Conservation (phyloP, 2,329 filamentous ascomycete species). For the Stylonectria norvegica region DNA sequence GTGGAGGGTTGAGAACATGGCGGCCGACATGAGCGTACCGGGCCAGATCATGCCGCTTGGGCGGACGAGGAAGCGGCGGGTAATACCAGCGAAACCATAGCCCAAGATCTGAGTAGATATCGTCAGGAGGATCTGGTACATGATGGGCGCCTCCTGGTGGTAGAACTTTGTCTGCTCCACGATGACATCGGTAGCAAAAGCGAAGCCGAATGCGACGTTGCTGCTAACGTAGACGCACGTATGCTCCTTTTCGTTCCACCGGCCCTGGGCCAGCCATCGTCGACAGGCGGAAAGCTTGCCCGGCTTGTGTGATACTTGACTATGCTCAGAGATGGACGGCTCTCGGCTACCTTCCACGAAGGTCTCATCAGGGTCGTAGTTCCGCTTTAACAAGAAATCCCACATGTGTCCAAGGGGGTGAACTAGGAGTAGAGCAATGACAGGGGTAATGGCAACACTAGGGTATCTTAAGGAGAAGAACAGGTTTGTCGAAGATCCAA, state of each 20-base stretch:
- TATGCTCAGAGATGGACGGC: constrained; percentile 15
- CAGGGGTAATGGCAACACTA: constrained; percentile 82
- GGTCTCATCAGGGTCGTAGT: constrained; percentile 47
- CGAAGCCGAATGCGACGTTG: constrained; percentile 86
- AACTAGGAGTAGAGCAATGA: constrained; percentile 81
- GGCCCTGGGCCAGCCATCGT: constrained; percentile 74
- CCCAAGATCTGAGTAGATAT: constrained; percentile 84
- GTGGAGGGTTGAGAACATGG: constrained; percentile 85
- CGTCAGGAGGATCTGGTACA: constrained; percentile 78
- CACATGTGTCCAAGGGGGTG: constrained; percentile 79
- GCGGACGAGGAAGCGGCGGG: constrained; percentile 75
- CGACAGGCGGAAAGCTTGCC: constrained; percentile 47
- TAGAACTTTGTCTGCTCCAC: constrained; percentile 90
- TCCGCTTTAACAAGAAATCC: constrained; percentile 69
- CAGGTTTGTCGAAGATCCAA: constrained; percentile 79
- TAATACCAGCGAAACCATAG: constrained; percentile 81
- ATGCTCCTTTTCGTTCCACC: constrained; percentile 87
- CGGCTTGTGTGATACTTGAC: constrained; percentile 14
- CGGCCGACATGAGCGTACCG: constrained; percentile 79
- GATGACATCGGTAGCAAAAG: constrained; percentile 85
- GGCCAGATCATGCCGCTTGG: constrained; percentile 92
- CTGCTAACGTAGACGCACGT: constrained; percentile 86
- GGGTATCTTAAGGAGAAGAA: constrained; percentile 91
- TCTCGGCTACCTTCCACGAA: constrained; percentile 48
- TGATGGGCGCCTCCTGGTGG: constrained; percentile 70